phyloP scores from a whole-genome alignment of 2,329 filamentous ascomycete genomes.

The Fusarium nelsonii region DNA sequence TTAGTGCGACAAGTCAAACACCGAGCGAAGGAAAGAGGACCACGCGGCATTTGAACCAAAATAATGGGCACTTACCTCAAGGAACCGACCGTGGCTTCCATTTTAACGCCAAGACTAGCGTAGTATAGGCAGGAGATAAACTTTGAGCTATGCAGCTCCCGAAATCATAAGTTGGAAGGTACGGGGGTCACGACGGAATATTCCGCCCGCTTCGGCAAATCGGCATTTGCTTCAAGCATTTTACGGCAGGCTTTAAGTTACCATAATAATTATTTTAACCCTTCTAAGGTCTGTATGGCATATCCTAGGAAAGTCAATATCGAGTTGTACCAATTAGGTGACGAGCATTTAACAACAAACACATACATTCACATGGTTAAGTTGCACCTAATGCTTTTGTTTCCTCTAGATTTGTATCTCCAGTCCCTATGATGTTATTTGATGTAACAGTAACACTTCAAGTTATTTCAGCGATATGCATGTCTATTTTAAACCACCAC shows the following conservation, averaged over 20 bases:
- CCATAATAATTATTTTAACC: too few relatives aligned
- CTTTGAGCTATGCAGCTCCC: constrained; percentile 1
- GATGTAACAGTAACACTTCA: not conserved
- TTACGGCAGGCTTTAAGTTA: not conserved
- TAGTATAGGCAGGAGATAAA: constrained; percentile 2
- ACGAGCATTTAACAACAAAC: too few relatives aligned
- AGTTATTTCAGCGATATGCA: not conserved
- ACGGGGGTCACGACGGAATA: not conserved
- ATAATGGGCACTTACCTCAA: not conserved
- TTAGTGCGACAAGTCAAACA: constrained; percentile 8
- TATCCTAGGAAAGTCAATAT: too few relatives aligned
- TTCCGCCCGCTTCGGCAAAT: not conserved
- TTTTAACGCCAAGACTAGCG: not conserved
- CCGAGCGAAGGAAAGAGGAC: constrained; percentile 28
- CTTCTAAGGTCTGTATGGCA: too few relatives aligned
- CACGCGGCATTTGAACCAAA: constrained; percentile 20
- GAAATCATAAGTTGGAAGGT: not conserved
- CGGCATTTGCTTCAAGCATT: not conserved
- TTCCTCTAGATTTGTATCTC: too few relatives aligned
- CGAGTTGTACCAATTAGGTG: too few relatives aligned
- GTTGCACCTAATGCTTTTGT: too few relatives aligned
- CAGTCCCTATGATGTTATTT: not conserved
- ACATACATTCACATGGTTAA: too few relatives aligned
- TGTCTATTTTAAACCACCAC: constrained; percentile 25
- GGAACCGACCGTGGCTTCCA: not conserved